A percentile compares a stretch with the other conserved stretches of the same genome.
phyloP scores from a whole-genome alignment of 2,329 filamentous ascomycete species.

The Triangularia setosa region DNA sequence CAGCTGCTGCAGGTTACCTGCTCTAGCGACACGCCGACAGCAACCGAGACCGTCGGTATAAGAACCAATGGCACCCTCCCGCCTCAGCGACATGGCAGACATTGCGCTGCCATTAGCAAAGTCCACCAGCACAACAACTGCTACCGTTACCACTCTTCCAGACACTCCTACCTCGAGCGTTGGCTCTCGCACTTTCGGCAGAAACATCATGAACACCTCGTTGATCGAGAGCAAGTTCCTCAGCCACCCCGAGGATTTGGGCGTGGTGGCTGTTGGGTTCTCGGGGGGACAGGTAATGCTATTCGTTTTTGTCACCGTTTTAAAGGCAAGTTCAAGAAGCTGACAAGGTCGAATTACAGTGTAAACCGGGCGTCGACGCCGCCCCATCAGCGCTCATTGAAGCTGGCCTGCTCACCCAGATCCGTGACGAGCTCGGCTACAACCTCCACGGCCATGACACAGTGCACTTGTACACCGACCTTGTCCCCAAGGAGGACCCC shows the following conservation, averaged over 20 bases:
- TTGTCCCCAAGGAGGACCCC: slow-evolving; percentile 68
- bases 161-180: slow-evolving; percentile 16
- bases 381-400: slow-evolving; percentile 86
- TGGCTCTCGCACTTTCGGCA: slow-evolving; percentile 29
- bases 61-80: slow-evolving; percentile 24
- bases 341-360: slow-evolving; percentile 44
- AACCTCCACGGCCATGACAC: slow-evolving; percentile 77
- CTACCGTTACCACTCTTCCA: slow-evolving; percentile 4
- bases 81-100: slow-evolving; percentile 16
- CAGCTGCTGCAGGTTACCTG: neutral
- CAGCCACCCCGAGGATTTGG: slow-evolving; percentile 71
- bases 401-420: slow-evolving; percentile 77
- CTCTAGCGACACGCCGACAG: neutral
- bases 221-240: slow-evolving; percentile 70
- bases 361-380: slow-evolving; percentile 87
- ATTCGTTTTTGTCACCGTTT: slow-evolving; percentile 27
- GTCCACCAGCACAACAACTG: neutral
- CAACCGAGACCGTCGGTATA: neutral
- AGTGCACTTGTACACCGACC: slow-evolving; percentile 77
- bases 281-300: slow-evolving; percentile 92
- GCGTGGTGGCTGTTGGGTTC: slow-evolving; percentile 92
- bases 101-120: slow-evolving; percentile 10
- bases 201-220: slow-evolving; percentile 44
- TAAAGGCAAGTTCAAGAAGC: neutral
- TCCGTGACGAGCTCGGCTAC: slow-evolving; percentile 83